These are phyloP conservation scores for Aspergillus sojae DNA, from an alignment of 2,329 filamentous ascomycete genomes.

Conservation along the genomic window DNA sequence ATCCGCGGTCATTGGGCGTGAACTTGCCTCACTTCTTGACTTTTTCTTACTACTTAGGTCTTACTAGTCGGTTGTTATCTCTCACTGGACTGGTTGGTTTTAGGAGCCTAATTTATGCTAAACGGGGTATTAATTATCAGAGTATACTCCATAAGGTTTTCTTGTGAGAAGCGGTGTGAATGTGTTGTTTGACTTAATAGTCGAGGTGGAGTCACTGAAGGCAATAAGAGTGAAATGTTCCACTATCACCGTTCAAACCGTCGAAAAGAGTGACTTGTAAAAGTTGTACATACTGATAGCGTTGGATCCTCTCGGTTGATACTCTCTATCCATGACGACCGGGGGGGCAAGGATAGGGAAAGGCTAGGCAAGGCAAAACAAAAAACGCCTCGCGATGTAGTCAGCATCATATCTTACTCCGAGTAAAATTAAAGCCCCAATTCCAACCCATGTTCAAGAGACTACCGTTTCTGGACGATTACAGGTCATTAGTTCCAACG, in stretches of 20 bases:
- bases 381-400: not conserved
- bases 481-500: conserved; percentile 2
- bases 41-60: not conserved
- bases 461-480: conserved; percentile 3
- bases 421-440: not conserved
- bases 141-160: not conserved
- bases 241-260: not conserved
- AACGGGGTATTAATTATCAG: not conserved
- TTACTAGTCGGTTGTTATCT: too few relatives aligned
- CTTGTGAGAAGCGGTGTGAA: conserved; percentile 1
- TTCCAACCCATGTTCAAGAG: not conserved
- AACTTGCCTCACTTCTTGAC: conserved; percentile 30
- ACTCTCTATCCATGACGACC: not conserved
- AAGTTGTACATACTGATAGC: not conserved
- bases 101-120: not conserved
- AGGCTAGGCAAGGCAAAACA: not conserved
- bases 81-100: too few relatives aligned
- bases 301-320: conserved; percentile 2
- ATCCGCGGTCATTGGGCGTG: conserved; percentile 21
- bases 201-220: not conserved
- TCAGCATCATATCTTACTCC: not conserved
- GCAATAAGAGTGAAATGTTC: not conserved
- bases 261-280: not conserved
- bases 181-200: not conserved
- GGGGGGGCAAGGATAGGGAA: too few relatives aligned